Conservation (phyloP, 257 asterid genomes). For the Buddleja alternifolia region DNA sequence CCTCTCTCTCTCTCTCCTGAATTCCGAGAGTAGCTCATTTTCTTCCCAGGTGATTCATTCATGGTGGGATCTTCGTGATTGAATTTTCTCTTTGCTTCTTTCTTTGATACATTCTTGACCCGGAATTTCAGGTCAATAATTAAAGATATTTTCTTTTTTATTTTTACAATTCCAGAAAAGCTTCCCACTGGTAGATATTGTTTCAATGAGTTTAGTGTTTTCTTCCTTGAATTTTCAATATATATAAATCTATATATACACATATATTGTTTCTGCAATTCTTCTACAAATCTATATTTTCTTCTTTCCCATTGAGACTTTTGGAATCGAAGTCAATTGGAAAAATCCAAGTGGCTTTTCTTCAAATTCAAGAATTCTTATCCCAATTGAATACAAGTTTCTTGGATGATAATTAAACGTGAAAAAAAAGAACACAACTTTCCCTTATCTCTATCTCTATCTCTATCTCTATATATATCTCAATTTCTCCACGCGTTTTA, state of each 20-base stretch:
- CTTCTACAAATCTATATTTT: background rate
- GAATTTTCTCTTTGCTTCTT: background rate
- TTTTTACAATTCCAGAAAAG: background rate
- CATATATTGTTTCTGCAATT: conserved; percentile 9
- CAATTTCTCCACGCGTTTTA: background rate
- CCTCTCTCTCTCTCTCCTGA: background rate
- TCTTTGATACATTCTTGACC: conserved; percentile 3
- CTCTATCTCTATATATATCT: background rate
- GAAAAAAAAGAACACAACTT: conserved; percentile 23
- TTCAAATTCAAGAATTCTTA: conserved; percentile 36
- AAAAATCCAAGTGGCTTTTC: conserved; percentile 7
- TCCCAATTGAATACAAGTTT: conserved; percentile 30
- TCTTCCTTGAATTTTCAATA: no score
- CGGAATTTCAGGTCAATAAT: conserved; percentile 16
- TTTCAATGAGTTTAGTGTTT: background rate
- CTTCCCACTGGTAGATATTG: no score
- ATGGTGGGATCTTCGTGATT: background rate
- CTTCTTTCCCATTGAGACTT: background rate
- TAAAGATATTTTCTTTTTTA: background rate
- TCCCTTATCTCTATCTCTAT: background rate
- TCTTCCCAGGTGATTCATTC: conserved; percentile 17
- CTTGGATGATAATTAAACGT: conserved; percentile 33
- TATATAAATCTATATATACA: no score
- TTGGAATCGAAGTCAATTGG: conserved; percentile 22
- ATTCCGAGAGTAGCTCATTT: conserved; percentile 11